Conservation (phyloP, 2,329 filamentous ascomycete species). For the Penicillium digitatum region DNA sequence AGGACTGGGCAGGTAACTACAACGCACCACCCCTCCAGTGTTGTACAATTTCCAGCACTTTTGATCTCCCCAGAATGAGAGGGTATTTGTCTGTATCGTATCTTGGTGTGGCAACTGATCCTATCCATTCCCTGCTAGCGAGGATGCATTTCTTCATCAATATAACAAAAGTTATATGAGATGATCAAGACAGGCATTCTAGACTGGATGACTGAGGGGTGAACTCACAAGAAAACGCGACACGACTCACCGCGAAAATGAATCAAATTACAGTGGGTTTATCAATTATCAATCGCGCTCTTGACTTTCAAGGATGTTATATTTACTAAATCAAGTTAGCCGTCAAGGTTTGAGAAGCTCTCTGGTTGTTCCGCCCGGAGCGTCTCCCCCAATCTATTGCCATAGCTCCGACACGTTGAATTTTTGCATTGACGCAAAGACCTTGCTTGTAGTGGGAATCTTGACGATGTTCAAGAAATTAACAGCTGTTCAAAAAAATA, state of each 20-base stretch:
- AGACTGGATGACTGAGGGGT: no score
- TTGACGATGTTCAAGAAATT: neutral
- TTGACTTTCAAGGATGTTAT: no score
- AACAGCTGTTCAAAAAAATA: neutral
- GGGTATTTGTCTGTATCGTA: neutral
- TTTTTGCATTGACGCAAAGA: neutral
- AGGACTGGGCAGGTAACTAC: neutral
- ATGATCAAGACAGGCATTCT: no score
- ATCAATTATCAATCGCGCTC: neutral
- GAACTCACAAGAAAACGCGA: no score
- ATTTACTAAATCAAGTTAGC: no score
- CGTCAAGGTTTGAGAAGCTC: no score
- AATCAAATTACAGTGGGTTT: no score
- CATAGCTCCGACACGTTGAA: neutral
- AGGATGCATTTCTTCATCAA: neutral
- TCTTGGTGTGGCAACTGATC: neutral
- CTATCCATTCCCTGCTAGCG: neutral
- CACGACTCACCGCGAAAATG: no score
- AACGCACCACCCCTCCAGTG: neutral
- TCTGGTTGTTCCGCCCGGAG: neutral
- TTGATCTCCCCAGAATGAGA: no score
- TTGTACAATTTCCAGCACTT: neutral
- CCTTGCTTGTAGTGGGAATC: neutral
- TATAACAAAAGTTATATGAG: no score
- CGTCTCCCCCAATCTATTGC: neutral